phyloP scores from a whole-genome alignment of 768 basidiomycete genomes.

The Pleurotus salmoneostramineus region DNA sequence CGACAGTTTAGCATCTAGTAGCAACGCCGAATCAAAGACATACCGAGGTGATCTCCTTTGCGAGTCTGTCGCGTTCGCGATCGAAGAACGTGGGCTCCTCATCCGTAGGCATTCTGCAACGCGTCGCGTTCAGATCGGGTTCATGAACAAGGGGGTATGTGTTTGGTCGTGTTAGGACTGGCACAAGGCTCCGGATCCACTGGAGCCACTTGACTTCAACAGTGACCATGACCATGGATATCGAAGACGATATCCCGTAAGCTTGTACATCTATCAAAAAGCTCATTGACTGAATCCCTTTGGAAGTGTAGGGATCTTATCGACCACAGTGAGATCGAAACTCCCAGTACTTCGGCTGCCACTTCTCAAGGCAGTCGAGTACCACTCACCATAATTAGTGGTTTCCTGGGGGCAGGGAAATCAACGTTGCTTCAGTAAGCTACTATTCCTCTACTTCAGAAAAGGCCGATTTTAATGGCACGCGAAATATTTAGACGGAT shows the following conservation, averaged over 20 bases:
- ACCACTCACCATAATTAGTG: slow-evolving; percentile 92
- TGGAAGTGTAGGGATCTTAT: slow-evolving; percentile 21
- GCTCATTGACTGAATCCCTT: not conserved
- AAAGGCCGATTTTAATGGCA: not conserved
- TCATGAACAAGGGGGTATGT: not conserved
- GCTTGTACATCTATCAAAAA: not conserved
- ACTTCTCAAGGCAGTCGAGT: slow-evolving; percentile 31
- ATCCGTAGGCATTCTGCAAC: slow-evolving; percentile 23
- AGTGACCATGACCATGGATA: not conserved
- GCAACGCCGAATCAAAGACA: slow-evolving; percentile 12
- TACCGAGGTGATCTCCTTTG: slow-evolving; percentile 72
- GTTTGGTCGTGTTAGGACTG: too few species aligned
- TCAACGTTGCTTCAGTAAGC: slow-evolving; percentile 82
- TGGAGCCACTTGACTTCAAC: not conserved
- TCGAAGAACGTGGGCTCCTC: slow-evolving; percentile 69
- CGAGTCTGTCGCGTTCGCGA: slow-evolving; percentile 70
- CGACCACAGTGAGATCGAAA: slow-evolving; percentile 14
- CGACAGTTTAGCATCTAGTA: too few species aligned
- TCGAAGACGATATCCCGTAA: slow-evolving; percentile 6
- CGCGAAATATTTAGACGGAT: slow-evolving; percentile 55
- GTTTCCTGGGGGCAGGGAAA: slow-evolving; percentile 94
- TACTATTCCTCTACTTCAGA: not conserved
- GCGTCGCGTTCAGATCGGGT: slow-evolving; percentile 2
- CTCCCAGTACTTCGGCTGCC: not conserved
- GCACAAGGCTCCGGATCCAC: not conserved